Base-by-base conservation (phyloP, 139 green algal species). In the Zygnema circumcarinatum region DNA sequence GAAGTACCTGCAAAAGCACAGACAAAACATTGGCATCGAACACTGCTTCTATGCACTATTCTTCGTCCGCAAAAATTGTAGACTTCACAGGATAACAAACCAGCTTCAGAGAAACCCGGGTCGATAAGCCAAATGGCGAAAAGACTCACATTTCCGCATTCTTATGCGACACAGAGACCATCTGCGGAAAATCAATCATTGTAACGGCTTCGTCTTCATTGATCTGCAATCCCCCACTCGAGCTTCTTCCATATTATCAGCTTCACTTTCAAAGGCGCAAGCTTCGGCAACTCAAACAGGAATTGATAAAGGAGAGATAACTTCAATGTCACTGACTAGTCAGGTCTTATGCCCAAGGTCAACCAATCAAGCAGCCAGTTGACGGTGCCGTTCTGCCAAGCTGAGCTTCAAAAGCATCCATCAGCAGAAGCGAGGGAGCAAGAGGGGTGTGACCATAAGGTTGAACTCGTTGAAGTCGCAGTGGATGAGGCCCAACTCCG, bases 381-480 rank as follows among this genome's bases (percentile, higher is more conserved):
- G n/a, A n/a, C n/a, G n/a, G n/a, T n/a, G n/a, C n/a, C n/a, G n/a
- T n/a, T n/a, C n/a, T n/a, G n/a, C n/a, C n/a, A n/a, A n/a, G n/a
- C n/a, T n/a, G n/a, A n/a, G n/a, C n/a, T n/a, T n/a, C n/a, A n/a
- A n/a, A n/a, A n/a, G n/a, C n/a, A n/a, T n/a, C n/a, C n/a, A n/a
- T n/a, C n/a, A n/a, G n/a, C n/a, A n/a, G n/a, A n/a, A n/a, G n/a
- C n/a, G n/a, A n/a, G n/a, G n/a, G n/a, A n/a, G n/a, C n/a, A n/a
- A n/a, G n/a, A n/a, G n/a, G n/a, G n/a, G n/a, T n/a, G n/a, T n/a
- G n/a, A 94, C 68, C 76, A 94, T 90, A 20, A 94, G 85, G 87
- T 99, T 99, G 93, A 99, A 99, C 91, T 99, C 97, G 90, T 99
- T 99, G 93, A 97, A 98, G 93, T 99, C 97, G 92, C 97, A 99